Evolutionary conservation across 495 filamentous ascomycete genomes (phyloP).

Genomic region (Penicillium maclennaniae): DNA sequence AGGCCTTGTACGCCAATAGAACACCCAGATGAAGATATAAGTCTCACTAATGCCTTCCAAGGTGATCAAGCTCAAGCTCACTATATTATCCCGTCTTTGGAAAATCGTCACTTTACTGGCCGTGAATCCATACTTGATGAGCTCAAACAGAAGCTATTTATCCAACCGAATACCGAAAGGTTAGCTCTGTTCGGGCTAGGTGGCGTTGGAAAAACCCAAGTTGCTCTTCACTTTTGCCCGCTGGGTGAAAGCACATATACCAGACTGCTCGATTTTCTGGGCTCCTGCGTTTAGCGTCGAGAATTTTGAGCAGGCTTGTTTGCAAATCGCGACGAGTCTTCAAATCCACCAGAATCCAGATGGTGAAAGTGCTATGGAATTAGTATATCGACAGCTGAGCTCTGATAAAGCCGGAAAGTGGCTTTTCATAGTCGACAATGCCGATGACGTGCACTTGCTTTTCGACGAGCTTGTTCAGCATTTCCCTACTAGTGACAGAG

Average conservation of each 20-base stretch:
- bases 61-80: too few relatives aligned
- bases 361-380: conserved; percentile 2
- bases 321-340: conserved; percentile 2
- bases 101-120: too few relatives aligned
- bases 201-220: conserved; percentile 6
- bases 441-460: not conserved
- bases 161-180: not conserved
- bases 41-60: too few relatives aligned
- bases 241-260: conserved; percentile 2
- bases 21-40: too few relatives aligned
- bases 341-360: conserved; percentile 4
- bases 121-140: not conserved
- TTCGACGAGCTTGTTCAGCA: not conserved
- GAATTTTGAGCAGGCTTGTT: conserved; percentile 6
- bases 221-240: not conserved
- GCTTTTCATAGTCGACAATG: conserved; percentile 5
- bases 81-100: too few relatives aligned
- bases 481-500: not conserved
- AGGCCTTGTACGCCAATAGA: too few relatives aligned
- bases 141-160: conserved; percentile 4
- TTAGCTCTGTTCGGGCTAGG: conserved; percentile 7
- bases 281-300: conserved; percentile 1
- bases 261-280: conserved; percentile 10
- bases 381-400: conserved; percentile 1
- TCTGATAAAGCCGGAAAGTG: not conserved